Evolutionary conservation across 2,329 filamentous ascomycete species (phyloP), one percentile per base, ranked within the genome.

Genomic region (Scedosporium dehoogii): DNA sequence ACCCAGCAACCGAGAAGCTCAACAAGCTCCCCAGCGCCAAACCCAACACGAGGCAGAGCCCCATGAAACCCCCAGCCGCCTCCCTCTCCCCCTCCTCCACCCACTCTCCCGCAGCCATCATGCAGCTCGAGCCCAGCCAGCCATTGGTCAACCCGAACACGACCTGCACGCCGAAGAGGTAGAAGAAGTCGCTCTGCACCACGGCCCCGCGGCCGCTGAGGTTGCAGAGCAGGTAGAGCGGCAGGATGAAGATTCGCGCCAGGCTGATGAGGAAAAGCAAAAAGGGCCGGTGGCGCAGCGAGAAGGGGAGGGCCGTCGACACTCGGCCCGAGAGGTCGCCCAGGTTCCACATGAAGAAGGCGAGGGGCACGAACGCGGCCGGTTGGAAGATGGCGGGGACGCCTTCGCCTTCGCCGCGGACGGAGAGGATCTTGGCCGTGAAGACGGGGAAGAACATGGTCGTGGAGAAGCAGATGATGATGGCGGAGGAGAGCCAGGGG

Each of bases 361-460:
- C 91, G 0, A 97, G 80, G 0, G 94, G 92, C 63, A 97, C 92
- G 73, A 97, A 99, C 16, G 88, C 86, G 0, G 85, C 80, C 0
- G 90, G 85, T 60, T 85, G 84, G 66, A 96, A 84, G 16, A 96
- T 75, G 16, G 80, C 75, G 12, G 81, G 77, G 12, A 82, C 79
- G 6, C 70, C 65, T 65, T 68, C 71, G 64, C 70, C 68, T 25
- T 70, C 68, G 10, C 63, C 63, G 48, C 66, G 65, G 2, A 82
- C 76, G 7, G 81, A 83, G 41, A 75, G 69, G 65, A 78, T 87
- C 73, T 88, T 85, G 63, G 81, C 77, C 0, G 94, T 97, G 74
- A 96, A 96, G 64, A 97, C 90, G 0, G 94, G 94, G 78, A 92
- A 97, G 72, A 94, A 86, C 93, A 99, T 97, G 59, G 92, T 92